Conservation (phyloP, 2,329 filamentous ascomycete species). For the Ophiostoma quercus region DNA sequence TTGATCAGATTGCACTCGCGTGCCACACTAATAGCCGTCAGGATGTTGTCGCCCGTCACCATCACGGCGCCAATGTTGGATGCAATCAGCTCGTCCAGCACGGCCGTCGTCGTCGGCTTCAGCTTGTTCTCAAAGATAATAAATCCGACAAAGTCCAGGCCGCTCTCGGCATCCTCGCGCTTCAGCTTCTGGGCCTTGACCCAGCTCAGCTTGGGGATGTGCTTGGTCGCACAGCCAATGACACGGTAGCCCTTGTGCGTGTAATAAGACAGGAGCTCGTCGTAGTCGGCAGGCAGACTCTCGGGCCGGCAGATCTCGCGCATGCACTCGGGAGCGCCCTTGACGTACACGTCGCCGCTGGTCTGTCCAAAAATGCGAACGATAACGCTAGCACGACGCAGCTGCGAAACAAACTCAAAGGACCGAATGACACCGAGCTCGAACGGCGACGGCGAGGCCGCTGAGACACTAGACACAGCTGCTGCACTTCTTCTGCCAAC, state of each 20-base stretch:
- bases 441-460: constrained; percentile 44
- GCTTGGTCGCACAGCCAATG: constrained; percentile 88
- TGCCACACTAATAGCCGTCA: constrained; percentile 93
- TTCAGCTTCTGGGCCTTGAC: constrained; percentile 93
- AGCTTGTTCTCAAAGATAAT: constrained; percentile 99
- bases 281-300: constrained; percentile 82
- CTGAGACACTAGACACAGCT: neutral
- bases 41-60: constrained; percentile 97
- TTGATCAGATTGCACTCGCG: constrained; percentile 82
- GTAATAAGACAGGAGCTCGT: constrained; percentile 82
- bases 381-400: constrained; percentile 87
- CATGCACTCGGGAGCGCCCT: constrained; percentile 95
- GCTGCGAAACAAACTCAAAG: constrained; percentile 92
- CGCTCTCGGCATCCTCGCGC: constrained; percentile 74
- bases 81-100: constrained; percentile 73
- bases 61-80: constrained; percentile 88
- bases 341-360: constrained; percentile 85
- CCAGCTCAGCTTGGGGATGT: constrained; percentile 83
- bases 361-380: constrained; percentile 81
- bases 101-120: constrained; percentile 75
- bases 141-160: constrained; percentile 85
- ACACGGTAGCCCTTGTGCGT: constrained; percentile 95
- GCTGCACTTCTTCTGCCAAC: constrained; percentile 12
- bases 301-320: constrained; percentile 82
- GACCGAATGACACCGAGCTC: constrained; percentile 87